Conservation (phyloP, 495 filamentous ascomycete species). For the Aspergillus heteromorphus region DNA sequence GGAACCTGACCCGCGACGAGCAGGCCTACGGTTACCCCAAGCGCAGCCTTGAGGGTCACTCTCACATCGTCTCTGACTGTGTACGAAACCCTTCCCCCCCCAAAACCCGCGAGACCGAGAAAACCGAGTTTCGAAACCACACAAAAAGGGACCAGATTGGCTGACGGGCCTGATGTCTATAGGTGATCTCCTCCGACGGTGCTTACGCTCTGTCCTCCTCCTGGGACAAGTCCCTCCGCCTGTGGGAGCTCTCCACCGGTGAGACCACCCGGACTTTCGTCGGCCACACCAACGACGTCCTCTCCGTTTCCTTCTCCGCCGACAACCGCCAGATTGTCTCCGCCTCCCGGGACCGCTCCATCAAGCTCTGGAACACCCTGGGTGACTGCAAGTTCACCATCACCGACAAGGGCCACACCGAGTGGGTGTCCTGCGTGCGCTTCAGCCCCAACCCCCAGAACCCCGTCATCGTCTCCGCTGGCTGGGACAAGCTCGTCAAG, state of each 20-base stretch:
- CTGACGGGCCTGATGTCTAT: constrained; percentile 36
- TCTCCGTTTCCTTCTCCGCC: constrained; percentile 99
- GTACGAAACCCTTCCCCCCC: constrained; percentile 67
- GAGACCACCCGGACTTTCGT: constrained; percentile 96
- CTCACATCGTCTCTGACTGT: constrained; percentile 99
- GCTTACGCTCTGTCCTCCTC: constrained; percentile 98
- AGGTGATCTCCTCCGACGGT: constrained; percentile 99
- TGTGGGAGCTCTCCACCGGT: constrained; percentile 97
- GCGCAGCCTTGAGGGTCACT: constrained; percentile 96
- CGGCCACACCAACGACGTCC: constrained; percentile 98
- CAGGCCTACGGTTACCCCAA: constrained; percentile 96
- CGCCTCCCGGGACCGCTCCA: constrained; percentile 92
- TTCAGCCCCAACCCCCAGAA: constrained; percentile 99
- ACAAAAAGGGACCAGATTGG: constrained; percentile 25
- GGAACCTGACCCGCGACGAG: constrained; percentile 99
- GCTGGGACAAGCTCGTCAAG: constrained; percentile 99
- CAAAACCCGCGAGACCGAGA: constrained; percentile 9
- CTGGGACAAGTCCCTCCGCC: constrained; percentile 99
- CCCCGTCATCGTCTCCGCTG: constrained; percentile 97
- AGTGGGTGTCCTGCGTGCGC: constrained; percentile 99
- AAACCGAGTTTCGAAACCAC: constrained; percentile 13
- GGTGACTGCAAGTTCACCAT: constrained; percentile 99
- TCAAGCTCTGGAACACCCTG: constrained; percentile 99
- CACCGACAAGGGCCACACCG: constrained; percentile 98
- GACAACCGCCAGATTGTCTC: constrained; percentile 99